Conservation (phyloP, 2,329 filamentous ascomycete genomes). For the Penicillium paneum region DNA sequence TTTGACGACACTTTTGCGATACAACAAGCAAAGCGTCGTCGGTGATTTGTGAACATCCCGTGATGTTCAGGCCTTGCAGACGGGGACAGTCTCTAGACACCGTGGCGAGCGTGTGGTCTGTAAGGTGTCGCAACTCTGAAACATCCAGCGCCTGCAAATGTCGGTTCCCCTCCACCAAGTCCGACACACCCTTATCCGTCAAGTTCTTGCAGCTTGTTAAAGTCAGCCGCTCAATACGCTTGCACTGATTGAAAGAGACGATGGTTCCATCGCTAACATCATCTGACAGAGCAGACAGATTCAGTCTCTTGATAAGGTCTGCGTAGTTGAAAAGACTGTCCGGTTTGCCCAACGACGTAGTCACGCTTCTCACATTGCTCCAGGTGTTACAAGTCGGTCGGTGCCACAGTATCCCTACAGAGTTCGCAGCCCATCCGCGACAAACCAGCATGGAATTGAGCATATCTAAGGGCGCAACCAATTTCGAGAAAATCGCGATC, state of each 20-base stretch:
- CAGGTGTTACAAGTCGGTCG: constrained; percentile 86
- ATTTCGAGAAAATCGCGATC: constrained; percentile 84
- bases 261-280: constrained; percentile 88
- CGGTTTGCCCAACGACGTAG: constrained; percentile 67
- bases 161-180: constrained; percentile 73
- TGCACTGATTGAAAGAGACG: constrained; percentile 75
- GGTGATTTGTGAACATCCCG: constrained; percentile 77
- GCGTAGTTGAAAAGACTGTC: constrained; percentile 85
- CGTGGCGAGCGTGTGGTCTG: constrained; percentile 72
- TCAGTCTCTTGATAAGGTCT: constrained; percentile 86
- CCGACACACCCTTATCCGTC: constrained; percentile 77
- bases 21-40: constrained; percentile 80
- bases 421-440: constrained; percentile 87
- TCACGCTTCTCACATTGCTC: constrained; percentile 76
- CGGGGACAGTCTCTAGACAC: constrained; percentile 79
- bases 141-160: constrained; percentile 87
- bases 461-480: constrained; percentile 72
- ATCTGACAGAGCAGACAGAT: constrained; percentile 73
- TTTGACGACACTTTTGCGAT: constrained; percentile 75
- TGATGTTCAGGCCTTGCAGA: constrained; percentile 90
- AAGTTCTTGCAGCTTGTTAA: constrained; percentile 83
- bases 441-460: constrained; percentile 91
- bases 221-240: constrained; percentile 86
- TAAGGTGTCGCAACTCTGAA: constrained; percentile 74
- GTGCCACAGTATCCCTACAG: constrained; percentile 92